Base-by-base conservation (phyloP, 2,329 filamentous ascomycete species). In the Ramularia endophylla region DNA sequence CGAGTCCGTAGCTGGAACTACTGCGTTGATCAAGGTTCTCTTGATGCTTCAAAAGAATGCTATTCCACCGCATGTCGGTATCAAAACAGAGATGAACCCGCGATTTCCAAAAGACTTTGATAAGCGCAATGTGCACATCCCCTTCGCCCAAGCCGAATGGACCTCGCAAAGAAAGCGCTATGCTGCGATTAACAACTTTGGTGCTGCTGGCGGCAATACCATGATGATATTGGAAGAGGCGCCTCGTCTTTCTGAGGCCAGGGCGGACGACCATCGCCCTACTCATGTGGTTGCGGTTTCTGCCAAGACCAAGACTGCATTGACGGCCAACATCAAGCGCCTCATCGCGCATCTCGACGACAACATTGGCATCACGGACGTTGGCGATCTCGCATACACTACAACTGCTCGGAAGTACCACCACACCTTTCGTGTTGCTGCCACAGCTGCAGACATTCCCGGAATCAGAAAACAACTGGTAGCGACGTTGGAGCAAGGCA, bases 131-230 rank as follows among this genome's bases (percentile, higher is more conserved):
- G 69, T 81, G 30, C 70, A 74, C 50, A 80, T 83, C 51, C 20
- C 49, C 16, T 69, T 74, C 46, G 65, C 50, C 60, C 1, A 18
- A 49, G 3, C 48, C 55, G 1, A 38, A 33, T 11, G 38, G 38
- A 2, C 58, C 50, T 11, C 46, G n/a, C n/a, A n/a, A n/a, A n/a
- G 45, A 17, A 54, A 62, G 39, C 61, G 73, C 2, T 59, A 61
- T 5, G 65, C 69, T 0, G 60, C 69, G 16, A 61, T 83, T 47
- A 86, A 86, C 66, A 84, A 83, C 64, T 85, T 84, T 57, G 77
- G 76, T 48, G 83, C 82, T 5, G 80, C 82, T 39, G 82, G 82
- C 50, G 82, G 83, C 25, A 87, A 87, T 62, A 84, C 81, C 1
- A 77, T 79, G 12, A 59, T 85, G 17, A 60, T 86, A 5, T 54